phyloP scores from a whole-genome alignment of 768 basidiomycete genomes.

The Chlorophyllum brunneum region DNA sequence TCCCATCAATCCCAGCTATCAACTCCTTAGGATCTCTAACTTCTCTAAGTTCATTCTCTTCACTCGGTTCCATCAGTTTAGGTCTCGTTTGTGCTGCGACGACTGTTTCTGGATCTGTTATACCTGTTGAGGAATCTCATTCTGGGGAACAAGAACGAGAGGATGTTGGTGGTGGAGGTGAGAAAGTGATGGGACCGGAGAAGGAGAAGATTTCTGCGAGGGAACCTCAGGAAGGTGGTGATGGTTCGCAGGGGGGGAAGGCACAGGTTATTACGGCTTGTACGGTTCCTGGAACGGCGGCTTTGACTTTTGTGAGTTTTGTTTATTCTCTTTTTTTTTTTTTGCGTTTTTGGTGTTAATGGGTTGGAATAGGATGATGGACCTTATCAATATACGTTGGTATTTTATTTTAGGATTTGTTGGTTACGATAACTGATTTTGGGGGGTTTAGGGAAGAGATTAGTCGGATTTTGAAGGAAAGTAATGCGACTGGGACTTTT shows the following conservation, averaged over 20 bases:
- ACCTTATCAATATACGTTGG: slow-evolving; percentile 33
- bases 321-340: neutral
- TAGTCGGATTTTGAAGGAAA: slow-evolving; percentile 26
- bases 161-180: neutral
- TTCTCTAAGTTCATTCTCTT: neutral
- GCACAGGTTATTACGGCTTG: slow-evolving; percentile 28
- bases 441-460: slow-evolving; percentile 33
- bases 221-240: neutral
- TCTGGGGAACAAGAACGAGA: neutral
- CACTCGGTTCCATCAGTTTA: slow-evolving; percentile 1
- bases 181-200: neutral
- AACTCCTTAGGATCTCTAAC: slow-evolving; percentile 5
- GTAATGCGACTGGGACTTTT: slow-evolving; percentile 33
- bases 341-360: neutral
- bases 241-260: neutral
- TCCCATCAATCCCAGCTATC: neutral
- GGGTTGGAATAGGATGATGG: slow-evolving; percentile 35
- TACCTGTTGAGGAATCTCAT: neutral
- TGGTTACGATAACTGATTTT: no score
- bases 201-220: neutral
- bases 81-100: slow-evolving; percentile 1
- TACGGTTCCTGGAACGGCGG: slow-evolving; percentile 28
- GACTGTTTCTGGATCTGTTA: slow-evolving; percentile 1
- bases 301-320: slow-evolving; percentile 30
- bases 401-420: neutral